Evolutionary conservation across 176 grass and related monocot species (phyloP).

Genomic region (Calamus simplicifolius): DNA sequence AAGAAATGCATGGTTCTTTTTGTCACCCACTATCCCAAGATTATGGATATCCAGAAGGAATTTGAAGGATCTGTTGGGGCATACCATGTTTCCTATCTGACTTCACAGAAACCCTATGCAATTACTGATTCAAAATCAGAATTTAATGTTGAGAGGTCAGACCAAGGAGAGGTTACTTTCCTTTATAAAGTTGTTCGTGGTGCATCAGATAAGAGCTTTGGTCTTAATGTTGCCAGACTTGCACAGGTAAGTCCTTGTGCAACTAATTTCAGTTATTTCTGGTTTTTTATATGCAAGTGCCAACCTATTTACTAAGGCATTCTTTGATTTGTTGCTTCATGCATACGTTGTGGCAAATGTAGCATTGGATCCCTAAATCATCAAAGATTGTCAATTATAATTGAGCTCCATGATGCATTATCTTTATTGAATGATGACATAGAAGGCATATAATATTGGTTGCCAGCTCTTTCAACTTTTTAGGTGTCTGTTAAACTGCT

Average conservation of each 20-base stretch:
- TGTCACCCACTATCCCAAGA: conserved; percentile 90
- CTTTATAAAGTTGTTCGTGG: conserved; percentile 86
- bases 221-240: conserved; percentile 86
- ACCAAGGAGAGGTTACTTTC: conserved; percentile 73
- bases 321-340: too few relatives aligned
- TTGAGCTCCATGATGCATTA: too few relatives aligned
- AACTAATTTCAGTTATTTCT: too few relatives aligned
- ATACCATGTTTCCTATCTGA: conserved; percentile 79
- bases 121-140: conserved; percentile 25
- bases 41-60: conserved; percentile 81
- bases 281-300: too few relatives aligned
- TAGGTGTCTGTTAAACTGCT: too few relatives aligned
- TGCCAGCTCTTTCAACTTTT: too few relatives aligned
- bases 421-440: too few relatives aligned
- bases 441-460: too few relatives aligned
- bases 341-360: too few relatives aligned
- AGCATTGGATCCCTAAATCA: too few relatives aligned
- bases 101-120: conserved; percentile 34
- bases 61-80: conserved; percentile 68
- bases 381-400: too few relatives aligned
- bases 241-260: conserved; percentile 63
- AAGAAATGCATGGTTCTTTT: conserved; percentile 77
- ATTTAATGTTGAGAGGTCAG: conserved; percentile 12
- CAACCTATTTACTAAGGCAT: too few relatives aligned
- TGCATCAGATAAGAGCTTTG: conserved; percentile 91